Evolutionary conservation across 257 asterid species (phyloP).

Genomic region (Catharanthus roseus): DNA sequence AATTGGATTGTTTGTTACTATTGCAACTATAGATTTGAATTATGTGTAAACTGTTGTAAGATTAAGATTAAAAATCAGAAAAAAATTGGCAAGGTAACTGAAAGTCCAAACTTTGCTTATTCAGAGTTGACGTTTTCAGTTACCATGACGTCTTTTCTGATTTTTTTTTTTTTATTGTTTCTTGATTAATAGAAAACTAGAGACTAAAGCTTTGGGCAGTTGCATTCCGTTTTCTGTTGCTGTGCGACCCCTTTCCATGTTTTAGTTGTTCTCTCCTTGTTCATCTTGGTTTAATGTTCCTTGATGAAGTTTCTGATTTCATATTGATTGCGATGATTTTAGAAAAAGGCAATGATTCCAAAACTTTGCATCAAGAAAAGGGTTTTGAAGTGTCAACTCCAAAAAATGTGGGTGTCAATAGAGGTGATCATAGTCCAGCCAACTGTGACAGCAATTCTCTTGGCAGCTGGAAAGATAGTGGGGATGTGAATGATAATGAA

Average conservation of each 20-base stretch:
- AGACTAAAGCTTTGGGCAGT: neutral
- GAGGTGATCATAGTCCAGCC: constrained; percentile 31
- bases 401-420: constrained; percentile 21
- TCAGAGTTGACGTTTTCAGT: neutral
- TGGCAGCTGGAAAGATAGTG: constrained; percentile 42
- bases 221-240: neutral
- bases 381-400: constrained; percentile 27
- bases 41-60: no score
- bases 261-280: neutral
- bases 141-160: neutral
- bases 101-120: no score
- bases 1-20: no score
- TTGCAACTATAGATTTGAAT: neutral
- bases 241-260: neutral
- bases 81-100: no score
- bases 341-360: constrained; percentile 19
- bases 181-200: neutral
- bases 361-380: constrained; percentile 26
- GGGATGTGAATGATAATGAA: constrained; percentile 37
- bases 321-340: constrained; percentile 10
- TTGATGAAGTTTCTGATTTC: constrained; percentile 9
- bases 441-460: constrained; percentile 39
- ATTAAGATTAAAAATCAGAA: no score
- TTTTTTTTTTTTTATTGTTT: neutral
- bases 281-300: constrained; percentile 1